Evolutionary conservation across 345 rosid species (phyloP).

Genomic region (Draba incana): DNA sequence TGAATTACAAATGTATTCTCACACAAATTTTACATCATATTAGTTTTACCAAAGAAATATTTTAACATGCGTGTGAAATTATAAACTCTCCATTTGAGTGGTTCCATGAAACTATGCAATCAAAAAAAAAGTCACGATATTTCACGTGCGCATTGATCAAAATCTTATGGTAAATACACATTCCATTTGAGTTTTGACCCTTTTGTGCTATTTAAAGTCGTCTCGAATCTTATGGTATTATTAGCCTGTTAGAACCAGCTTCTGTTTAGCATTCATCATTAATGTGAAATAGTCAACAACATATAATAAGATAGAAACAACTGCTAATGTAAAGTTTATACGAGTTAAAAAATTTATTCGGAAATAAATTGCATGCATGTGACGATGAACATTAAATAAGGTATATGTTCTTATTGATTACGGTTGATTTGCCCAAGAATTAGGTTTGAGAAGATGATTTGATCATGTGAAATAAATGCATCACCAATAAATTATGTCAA

Average conservation of each 20-base stretch:
- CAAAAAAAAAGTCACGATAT: neutral
- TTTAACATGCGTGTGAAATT: too few relatives aligned
- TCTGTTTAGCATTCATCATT: neutral
- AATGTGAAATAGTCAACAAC: conserved; percentile 23
- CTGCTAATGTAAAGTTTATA: neutral
- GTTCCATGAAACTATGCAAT: too few relatives aligned
- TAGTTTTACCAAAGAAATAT: too few relatives aligned
- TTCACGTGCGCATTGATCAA: conserved; percentile 12
- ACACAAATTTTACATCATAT: neutral
- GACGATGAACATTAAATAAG: conserved; percentile 43
- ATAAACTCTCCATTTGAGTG: too few relatives aligned
- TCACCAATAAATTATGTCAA: conserved; percentile 33
- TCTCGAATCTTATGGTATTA: conserved; percentile 1
- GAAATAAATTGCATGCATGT: conserved; percentile 37
- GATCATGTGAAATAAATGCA: conserved; percentile 41
- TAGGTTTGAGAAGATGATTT: conserved; percentile 40
- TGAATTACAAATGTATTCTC: neutral
- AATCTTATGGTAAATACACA: neutral
- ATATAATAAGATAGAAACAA: neutral
- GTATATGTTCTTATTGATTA: conserved; percentile 42
- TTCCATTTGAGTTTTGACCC: conserved; percentile 21
- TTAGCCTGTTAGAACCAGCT: conserved; percentile 15
- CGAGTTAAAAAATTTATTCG: conserved; percentile 26
- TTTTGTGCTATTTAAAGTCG: conserved; percentile 9
- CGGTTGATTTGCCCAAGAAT: conserved; percentile 40